Evolutionary conservation across 805 yeast genomes (phyloP).

Genomic region (Candida easanensis): DNA sequence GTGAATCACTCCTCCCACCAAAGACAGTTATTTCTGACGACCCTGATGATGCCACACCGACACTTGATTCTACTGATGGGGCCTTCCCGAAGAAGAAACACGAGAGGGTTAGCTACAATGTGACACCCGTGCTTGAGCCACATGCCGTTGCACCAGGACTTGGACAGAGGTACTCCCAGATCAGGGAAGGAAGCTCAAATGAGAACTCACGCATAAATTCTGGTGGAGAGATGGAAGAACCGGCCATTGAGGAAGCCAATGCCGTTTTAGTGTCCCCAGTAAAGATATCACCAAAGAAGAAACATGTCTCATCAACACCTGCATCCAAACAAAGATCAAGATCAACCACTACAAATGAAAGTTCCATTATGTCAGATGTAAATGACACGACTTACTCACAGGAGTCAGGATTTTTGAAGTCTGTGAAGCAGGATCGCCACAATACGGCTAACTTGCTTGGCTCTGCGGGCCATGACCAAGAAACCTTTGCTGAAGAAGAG

Average conservation of each 20-base stretch:
- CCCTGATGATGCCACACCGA: conserved; percentile 12
- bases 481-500: conserved; percentile 21
- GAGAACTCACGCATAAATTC: conserved; percentile 2
- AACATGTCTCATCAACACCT: background rate
- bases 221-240: background rate
- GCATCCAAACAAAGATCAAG: conserved; percentile 2
- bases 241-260: conserved; percentile 2
- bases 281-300: conserved; percentile 2
- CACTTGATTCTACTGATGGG: conserved; percentile 1
- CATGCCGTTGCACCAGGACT: conserved; percentile 2
- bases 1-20: background rate
- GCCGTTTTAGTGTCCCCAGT: conserved; percentile 1
- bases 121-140: conserved; percentile 17
- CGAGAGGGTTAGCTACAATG: conserved; percentile 13
- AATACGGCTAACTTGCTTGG: conserved; percentile 46
- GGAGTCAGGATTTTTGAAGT: conserved; percentile 38
- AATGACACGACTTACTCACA: conserved; percentile 23
- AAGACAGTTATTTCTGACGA: conserved; percentile 6
- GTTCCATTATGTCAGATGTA: conserved; percentile 12
- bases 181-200: background rate
- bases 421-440: conserved; percentile 62
- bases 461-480: background rate
- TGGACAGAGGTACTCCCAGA: background rate
- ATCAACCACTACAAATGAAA: conserved; percentile 8
- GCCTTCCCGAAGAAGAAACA: background rate